Percentiles rank a stretch among this genome's conserved stretches.
Evolutionary conservation across 805 yeast genomes (phyloP).

Genomic region (Wickerhamiella shivajii): DNA sequence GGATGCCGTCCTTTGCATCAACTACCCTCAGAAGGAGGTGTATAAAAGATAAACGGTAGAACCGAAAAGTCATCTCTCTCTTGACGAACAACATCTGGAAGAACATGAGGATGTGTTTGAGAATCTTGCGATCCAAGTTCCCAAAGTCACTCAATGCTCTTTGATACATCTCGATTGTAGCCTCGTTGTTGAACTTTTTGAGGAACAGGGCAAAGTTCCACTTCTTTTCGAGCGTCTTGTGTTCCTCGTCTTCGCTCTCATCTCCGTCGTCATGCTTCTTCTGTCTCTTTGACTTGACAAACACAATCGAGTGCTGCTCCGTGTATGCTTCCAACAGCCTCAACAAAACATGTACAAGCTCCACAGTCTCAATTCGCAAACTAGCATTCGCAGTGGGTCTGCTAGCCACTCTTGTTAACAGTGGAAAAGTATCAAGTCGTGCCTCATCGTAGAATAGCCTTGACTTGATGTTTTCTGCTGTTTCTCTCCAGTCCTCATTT

Average conservation of each 20-base stretch:
- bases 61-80: slow-evolving; percentile 40
- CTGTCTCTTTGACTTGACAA: slow-evolving; percentile 31
- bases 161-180: slow-evolving; percentile 51
- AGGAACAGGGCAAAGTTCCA: slow-evolving; percentile 34
- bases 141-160: slow-evolving; percentile 42
- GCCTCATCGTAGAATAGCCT: slow-evolving; percentile 56
- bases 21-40: slow-evolving; percentile 37
- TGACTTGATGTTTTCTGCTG: slow-evolving; percentile 45
- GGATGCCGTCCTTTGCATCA: slow-evolving; percentile 33
- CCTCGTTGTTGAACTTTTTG: slow-evolving; percentile 37
- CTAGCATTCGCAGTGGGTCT: slow-evolving; percentile 51
- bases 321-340: slow-evolving; percentile 55
- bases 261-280: slow-evolving; percentile 13
- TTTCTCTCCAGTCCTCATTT: slow-evolving; percentile 34
- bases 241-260: slow-evolving; percentile 19
- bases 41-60: slow-evolving; percentile 66
- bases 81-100: slow-evolving; percentile 58
- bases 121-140: slow-evolving; percentile 45
- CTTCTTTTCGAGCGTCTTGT: slow-evolving; percentile 31
- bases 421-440: slow-evolving; percentile 40
- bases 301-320: slow-evolving; percentile 37
- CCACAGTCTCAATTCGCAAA: slow-evolving; percentile 45
- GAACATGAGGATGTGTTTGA: slow-evolving; percentile 51
- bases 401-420: slow-evolving; percentile 47
- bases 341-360: slow-evolving; percentile 48